Conservation (phyloP, 176 grass and related monocot genomes). For the Carex scoparia region DNA sequence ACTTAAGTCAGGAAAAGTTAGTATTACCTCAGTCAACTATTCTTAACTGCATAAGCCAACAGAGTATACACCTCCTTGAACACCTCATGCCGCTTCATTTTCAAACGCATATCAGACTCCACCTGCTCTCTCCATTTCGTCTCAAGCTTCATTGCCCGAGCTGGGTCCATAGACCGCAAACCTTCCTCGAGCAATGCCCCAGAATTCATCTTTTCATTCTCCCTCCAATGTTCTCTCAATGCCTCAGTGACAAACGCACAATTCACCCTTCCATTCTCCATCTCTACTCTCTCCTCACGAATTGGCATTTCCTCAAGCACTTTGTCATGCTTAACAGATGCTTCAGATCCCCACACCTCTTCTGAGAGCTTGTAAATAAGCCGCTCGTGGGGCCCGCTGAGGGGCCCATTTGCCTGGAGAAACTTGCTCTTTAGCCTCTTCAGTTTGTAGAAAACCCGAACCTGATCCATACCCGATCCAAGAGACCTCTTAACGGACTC, state of each 20-base stretch:
- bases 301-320: constrained; percentile 2
- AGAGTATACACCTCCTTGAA: constrained; percentile 61
- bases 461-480: constrained; percentile 29
- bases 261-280: constrained; percentile 10
- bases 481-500: constrained; percentile 31
- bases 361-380: constrained; percentile 46
- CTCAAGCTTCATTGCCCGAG: constrained; percentile 32
- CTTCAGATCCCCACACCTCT: constrained; percentile 44
- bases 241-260: constrained; percentile 36
- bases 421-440: constrained; percentile 60
- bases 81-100: constrained; percentile 52
- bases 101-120: constrained; percentile 43
- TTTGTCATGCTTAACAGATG: neutral
- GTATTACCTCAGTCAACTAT: constrained; percentile 26
- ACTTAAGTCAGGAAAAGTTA: neutral
- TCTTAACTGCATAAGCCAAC: constrained; percentile 46
- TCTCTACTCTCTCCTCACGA: constrained; percentile 7
- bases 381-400: constrained; percentile 31
- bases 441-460: constrained; percentile 52
- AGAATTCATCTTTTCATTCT: constrained; percentile 14
- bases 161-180: constrained; percentile 24
- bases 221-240: constrained; percentile 57
- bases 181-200: constrained; percentile 47
- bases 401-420: neutral
- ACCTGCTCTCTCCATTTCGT: constrained; percentile 57